Base-by-base conservation (phyloP, 2,329 filamentous ascomycete species). In the Colletotrichum australisinense region DNA sequence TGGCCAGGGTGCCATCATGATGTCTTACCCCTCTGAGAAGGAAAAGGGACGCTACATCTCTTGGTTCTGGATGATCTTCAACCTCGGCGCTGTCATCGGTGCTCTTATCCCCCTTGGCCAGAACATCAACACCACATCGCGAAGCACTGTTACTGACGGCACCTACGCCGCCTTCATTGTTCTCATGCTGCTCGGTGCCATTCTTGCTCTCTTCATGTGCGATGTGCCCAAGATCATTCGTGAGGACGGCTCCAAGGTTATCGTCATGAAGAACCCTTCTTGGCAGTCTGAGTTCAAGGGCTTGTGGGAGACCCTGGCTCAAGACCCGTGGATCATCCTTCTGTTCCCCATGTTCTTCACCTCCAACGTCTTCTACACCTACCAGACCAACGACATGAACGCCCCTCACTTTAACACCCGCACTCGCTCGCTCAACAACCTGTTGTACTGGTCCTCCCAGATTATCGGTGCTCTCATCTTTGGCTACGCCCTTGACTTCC, bases 11-110 rank as follows among this genome's bases (percentile, higher is more conserved):
- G 92, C 93, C 72, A 94, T 96, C 79, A 95, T 96, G 93, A 96
- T 97, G 91, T 92, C 93, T 53, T 98, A 98, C 81, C 95, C 95
- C 1, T 87, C 89, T 24, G 95, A 98, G 84, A 83, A 90, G 42
- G 90, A 91, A 76, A 98, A 98, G 87, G 95, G 95, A 57, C 92
- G 92, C 73, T 98, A 95, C 82, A 97, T 98, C 81, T 93, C 93
- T 74, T 92, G 91, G 86, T 98, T 98, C 85, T 98, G 95, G 95
- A 92, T 95, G 81, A 97, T 98, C 79, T 98, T 98, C 88, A 98
- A 98, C 83, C 83, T 95, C 72, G 95, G 95, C 77, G 95, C 92
- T 78, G 95, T 98, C 74, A 94, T 98, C 81, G 95, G 95, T 75
- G 91, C 92, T 79, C 83, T 92, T 24, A 93, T 95, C 74, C 92